Percentiles rank a stretch among this genome's conserved stretches.
These are phyloP conservation scores for Pyrenochaeta sp. DNA, from an alignment of 2,329 filamentous ascomycete genomes.

Conservation along the genomic window DNA sequence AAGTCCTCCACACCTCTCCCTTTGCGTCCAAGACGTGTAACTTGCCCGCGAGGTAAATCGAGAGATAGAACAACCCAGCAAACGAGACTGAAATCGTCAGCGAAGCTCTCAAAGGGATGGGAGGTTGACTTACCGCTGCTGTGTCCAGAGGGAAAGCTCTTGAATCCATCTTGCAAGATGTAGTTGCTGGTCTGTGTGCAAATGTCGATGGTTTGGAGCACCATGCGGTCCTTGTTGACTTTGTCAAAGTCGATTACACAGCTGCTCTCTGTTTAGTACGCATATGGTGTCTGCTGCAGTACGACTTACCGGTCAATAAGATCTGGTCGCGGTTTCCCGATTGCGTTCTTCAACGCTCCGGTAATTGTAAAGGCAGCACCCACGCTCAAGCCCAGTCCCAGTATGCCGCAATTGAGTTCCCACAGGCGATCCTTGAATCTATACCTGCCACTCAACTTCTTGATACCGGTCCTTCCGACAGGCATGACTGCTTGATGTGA, in stretches of 20 bases:
- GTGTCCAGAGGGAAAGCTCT: slow-evolving; percentile 67
- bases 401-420: slow-evolving; percentile 68
- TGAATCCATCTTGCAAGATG: slow-evolving; percentile 67
- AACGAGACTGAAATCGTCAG: slow-evolving; percentile 59
- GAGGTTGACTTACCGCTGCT: slow-evolving; percentile 57
- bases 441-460: slow-evolving; percentile 56
- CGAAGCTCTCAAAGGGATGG: background rate
- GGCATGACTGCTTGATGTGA: slow-evolving; percentile 56
- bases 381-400: slow-evolving; percentile 64
- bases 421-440: slow-evolving; percentile 65
- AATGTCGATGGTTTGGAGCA: slow-evolving; percentile 48
- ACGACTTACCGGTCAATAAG: slow-evolving; percentile 61
- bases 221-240: slow-evolving; percentile 8
- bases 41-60: slow-evolving; percentile 67
- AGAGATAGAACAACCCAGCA: slow-evolving; percentile 67
- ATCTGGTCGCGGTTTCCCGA: slow-evolving; percentile 67
- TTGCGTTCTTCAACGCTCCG: slow-evolving; percentile 65
- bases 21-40: slow-evolving; percentile 67
- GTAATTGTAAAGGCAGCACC: slow-evolving; percentile 66
- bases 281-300: background rate
- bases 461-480: slow-evolving; percentile 32
- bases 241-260: slow-evolving; percentile 25
- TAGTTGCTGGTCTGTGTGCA: slow-evolving; percentile 60
- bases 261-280: slow-evolving; percentile 22
- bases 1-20: slow-evolving; percentile 67